Percentiles rank a stretch among this genome's conserved stretches.
phyloP scores from a whole-genome alignment of 257 asterid species.

The Rhazya stricta region DNA sequence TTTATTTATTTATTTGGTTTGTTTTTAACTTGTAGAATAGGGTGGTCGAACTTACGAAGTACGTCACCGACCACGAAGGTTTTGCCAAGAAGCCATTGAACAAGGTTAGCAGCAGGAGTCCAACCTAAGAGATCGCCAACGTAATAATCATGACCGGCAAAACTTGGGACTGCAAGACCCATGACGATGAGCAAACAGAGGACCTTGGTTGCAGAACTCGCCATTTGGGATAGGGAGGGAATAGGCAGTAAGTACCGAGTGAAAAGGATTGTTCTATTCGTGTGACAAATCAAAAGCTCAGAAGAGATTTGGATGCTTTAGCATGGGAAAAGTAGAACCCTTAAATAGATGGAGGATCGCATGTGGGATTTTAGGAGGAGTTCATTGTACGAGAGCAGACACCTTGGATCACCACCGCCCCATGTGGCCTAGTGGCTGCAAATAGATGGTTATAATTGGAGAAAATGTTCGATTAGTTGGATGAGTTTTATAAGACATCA shows the following conservation, averaged over 20 bases:
- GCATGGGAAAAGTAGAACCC: too few species aligned
- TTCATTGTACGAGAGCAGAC: too few species aligned
- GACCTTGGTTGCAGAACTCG: conserved; percentile 1
- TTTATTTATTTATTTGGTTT: too few species aligned
- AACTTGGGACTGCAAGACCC: conserved; percentile 9
- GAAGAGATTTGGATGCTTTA: background rate
- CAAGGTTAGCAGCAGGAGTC: background rate
- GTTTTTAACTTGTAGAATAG: background rate
- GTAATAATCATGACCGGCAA: background rate
- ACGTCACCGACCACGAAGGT: background rate
- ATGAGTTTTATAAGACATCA: too few species aligned
- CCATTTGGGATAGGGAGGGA: background rate
- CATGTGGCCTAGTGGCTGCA: too few species aligned
- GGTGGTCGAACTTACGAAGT: background rate
- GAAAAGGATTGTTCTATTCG: background rate
- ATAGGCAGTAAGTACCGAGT: background rate
- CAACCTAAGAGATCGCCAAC: background rate
- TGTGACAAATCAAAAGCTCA: background rate
- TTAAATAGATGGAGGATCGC: too few species aligned
- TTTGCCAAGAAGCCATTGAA: background rate
- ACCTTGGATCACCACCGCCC: too few species aligned
- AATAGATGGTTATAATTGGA: too few species aligned
- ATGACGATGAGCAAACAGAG: conserved; percentile 8
- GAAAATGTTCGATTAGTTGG: too few species aligned
- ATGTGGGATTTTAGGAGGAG: too few species aligned